Base-by-base conservation (phyloP, 2,329 filamentous ascomycete genomes). In the Fusarium secorum region DNA sequence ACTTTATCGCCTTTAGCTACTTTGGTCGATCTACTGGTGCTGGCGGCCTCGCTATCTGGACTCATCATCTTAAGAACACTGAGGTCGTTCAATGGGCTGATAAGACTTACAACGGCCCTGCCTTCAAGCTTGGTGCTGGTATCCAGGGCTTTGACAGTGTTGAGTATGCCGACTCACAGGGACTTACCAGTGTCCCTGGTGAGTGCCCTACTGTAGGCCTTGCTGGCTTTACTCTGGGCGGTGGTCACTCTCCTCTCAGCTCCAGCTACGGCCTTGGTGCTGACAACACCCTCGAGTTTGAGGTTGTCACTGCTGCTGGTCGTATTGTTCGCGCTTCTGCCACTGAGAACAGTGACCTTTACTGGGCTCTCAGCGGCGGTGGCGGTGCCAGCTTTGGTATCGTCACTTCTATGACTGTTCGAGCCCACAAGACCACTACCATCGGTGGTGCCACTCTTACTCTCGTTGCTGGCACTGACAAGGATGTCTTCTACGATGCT, bases 351-450 rank as follows among this genome's bases (percentile, higher is more conserved):
- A 56, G 79, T 0, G 88, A 91, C 53, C 80, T 91, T 4, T 91
- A 87, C 79, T 92, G 88, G 89, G 89, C 89, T 4, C 78, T 90
- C 2, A 82, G 82, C 42, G 88, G 88, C 4, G 88, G 89, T 2
- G 88, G 89, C 2, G 85, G 84, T 8, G 87, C 87, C 20, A 89
- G 83, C n/a, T 91, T 85, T 69, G 88, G 83, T 7, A 81, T 90
- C 4, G 86, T 90, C 4, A 75, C 84, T 26, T 86, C 85, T 5
- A 81, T 89, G 76, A 89, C 86, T 0, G 80, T 84, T 41, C 86
- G 85, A 68, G 82, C 84, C 1, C 81, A 88, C 28, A 44, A 57
- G 51, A 57, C 57, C 11, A 57, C 51, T 26, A 57, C 51, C 13
- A 36, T 60, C 4, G 57, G 57, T 30, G 57, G 57, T 30, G 51